Base-by-base conservation (phyloP, 2,329 filamentous ascomycete genomes). In the Alternaria atra region DNA sequence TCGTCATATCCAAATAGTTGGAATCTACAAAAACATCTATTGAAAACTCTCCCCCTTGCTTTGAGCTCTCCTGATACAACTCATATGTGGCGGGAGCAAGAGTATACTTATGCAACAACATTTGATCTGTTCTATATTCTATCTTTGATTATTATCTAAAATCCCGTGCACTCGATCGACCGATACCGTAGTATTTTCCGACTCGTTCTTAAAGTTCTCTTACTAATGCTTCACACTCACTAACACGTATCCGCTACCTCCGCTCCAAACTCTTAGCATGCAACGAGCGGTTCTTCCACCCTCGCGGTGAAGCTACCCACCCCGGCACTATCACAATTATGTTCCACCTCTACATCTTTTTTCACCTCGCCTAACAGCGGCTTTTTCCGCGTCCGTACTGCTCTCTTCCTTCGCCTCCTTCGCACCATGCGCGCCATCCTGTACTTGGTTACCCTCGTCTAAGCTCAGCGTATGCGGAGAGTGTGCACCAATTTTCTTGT, bases 381-480 rank as follows among this genome's bases (percentile, higher is more conserved):
- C 55, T 23, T 52, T 27, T 17, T 59, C 43, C 23, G 42, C 55
- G 15, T 40, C 50, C 48, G 12, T 25, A 25, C 39, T 42, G 25
- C 25, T 35, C 39, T 44, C 44, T 46, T 56, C 30, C 46, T 53
- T 35, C 42, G 34, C 25, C 6, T 9, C 29, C 12, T 56, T 47
- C 4, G 64, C 71, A 20, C 67, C 65, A 34, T 63, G 58, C 4
- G 65, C 17, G 6, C 9, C 68, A 47, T 64, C 61, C 39, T 70
- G 68, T 51, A 56, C 42, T 37, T 72, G 66, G 17, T 70, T 68
- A 10, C 69, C 69, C 15, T 63, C 63, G 4, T 52, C 29, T n/a
- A 68, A 15, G 10, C 42, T 37, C 30, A 61, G 39, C 37, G 60
- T 10, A n/a, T n/a, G 20, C 15, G 20, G 3, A 35, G 30, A 9